Evolutionary conservation across 176 grass and related monocot species (phyloP).

Genomic region (Elymus sibiricus): DNA sequence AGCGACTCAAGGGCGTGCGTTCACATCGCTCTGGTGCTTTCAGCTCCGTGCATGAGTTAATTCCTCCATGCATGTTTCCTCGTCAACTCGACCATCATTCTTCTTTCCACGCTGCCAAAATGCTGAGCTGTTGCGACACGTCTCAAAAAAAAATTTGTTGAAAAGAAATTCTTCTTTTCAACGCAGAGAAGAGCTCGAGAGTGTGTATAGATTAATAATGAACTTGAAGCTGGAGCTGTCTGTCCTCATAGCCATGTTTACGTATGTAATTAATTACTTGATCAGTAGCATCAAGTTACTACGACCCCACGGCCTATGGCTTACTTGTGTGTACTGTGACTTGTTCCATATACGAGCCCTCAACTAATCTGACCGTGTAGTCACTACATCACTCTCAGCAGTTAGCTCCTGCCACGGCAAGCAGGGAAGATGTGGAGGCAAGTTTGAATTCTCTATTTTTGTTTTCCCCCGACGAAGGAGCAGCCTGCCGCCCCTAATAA

Average conservation of each 20-base stretch:
- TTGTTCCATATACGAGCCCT: not conserved
- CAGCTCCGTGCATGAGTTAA: no score
- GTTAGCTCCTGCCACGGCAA: no score
- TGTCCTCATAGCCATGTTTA: no score
- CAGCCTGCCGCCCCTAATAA: not conserved
- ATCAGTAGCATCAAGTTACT: not conserved
- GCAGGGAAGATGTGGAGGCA: no score
- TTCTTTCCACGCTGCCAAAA: not conserved
- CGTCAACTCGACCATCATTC: not conserved
- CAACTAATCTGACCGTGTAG: not conserved
- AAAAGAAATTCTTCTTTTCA: not conserved
- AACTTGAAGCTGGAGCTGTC: no score
- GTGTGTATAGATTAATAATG: no score
- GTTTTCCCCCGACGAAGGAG: not conserved
- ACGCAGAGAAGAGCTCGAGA: no score
- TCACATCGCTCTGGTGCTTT: not conserved
- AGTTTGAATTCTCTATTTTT: no score
- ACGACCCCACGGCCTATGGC: not conserved
- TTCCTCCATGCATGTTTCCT: not conserved
- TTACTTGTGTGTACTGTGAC: not conserved
- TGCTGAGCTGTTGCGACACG: not conserved
- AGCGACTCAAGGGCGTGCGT: not conserved
- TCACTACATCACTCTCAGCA: not conserved
- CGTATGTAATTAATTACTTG: no score
- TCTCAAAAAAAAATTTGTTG: not conserved